phyloP scores from a whole-genome alignment of 441 rosid genomes.

The Theobroma grandiflorum region DNA sequence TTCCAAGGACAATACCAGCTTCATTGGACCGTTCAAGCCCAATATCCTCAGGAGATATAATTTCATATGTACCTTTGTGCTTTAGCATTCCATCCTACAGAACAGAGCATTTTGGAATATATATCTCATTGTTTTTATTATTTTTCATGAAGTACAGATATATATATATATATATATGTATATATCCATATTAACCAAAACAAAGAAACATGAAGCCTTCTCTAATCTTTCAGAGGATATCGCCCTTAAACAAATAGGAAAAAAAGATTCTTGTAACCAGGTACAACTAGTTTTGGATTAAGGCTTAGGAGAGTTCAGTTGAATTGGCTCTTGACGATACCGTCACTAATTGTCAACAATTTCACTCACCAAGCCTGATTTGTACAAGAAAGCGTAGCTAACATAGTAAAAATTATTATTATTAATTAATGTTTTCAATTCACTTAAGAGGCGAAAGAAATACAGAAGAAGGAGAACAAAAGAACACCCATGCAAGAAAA shows the following conservation, averaged over 20 bases:
- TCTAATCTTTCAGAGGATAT: background rate
- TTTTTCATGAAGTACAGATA: background rate
- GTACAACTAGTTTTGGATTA: conserved; percentile 4
- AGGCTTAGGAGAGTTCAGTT: background rate
- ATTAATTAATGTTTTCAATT: conserved; percentile 1
- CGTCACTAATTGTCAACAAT: conserved; percentile 6
- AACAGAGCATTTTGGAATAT: conserved; percentile 24
- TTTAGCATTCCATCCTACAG: conserved; percentile 96
- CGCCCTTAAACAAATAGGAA: background rate
- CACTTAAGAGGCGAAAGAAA: conserved; percentile 17
- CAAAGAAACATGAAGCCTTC: background rate
- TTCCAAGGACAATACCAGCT: conserved; percentile 97
- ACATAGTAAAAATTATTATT: conserved; percentile 1
- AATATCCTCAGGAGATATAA: conserved; percentile 88
- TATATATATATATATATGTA: background rate
- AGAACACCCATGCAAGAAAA: background rate
- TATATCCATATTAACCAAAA: background rate
- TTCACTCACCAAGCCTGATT: conserved; percentile 13
- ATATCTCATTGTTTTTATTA: background rate
- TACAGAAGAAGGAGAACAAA: conserved; percentile 8
- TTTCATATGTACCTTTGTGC: conserved; percentile 94
- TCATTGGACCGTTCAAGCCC: conserved; percentile 90
- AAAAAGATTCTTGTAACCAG: background rate
- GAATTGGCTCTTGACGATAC: background rate
- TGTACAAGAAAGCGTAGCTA: conserved; percentile 5